Evolutionary conservation across 805 yeast genomes (phyloP).

Genomic region (Candida sanyiensis): DNA sequence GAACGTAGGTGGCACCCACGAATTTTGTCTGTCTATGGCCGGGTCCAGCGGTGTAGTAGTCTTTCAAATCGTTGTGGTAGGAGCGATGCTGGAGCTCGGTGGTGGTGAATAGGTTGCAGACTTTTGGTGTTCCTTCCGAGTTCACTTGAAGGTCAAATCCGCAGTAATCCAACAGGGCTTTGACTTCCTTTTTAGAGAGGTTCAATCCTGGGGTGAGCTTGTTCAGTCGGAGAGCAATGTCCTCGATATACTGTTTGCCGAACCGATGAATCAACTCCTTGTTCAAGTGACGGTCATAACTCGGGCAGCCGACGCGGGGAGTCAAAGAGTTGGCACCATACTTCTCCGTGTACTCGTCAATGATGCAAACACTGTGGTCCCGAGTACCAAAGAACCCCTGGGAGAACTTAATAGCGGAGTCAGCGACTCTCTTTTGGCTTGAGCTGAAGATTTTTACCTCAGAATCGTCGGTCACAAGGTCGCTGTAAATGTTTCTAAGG

Average conservation of each 20-base stretch:
- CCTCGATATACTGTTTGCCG: conserved; percentile 16
- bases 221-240: conserved; percentile 26
- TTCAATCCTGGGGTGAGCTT: conserved; percentile 34
- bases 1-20: conserved; percentile 41
- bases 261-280: conserved; percentile 27
- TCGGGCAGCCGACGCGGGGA: conserved; percentile 37
- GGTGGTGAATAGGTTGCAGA: conserved; percentile 38
- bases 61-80: conserved; percentile 36
- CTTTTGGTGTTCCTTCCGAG: conserved; percentile 32
- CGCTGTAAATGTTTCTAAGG: conserved; percentile 44
- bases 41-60: conserved; percentile 44
- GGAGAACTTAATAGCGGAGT: conserved; percentile 50
- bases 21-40: conserved; percentile 38
- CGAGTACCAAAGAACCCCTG: conserved; percentile 41
- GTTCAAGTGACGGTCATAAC: conserved; percentile 30
- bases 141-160: conserved; percentile 49
- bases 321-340: conserved; percentile 59
- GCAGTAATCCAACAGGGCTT: conserved; percentile 38
- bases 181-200: conserved; percentile 36
- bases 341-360: conserved; percentile 38
- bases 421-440: conserved; percentile 48
- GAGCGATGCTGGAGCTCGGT: conserved; percentile 42
- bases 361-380: conserved; percentile 34
- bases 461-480: conserved; percentile 31
- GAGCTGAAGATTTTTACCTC: conserved; percentile 49